Conservation (phyloP, 2,329 filamentous ascomycete species). For the Hirsutella thompsonii region DNA sequence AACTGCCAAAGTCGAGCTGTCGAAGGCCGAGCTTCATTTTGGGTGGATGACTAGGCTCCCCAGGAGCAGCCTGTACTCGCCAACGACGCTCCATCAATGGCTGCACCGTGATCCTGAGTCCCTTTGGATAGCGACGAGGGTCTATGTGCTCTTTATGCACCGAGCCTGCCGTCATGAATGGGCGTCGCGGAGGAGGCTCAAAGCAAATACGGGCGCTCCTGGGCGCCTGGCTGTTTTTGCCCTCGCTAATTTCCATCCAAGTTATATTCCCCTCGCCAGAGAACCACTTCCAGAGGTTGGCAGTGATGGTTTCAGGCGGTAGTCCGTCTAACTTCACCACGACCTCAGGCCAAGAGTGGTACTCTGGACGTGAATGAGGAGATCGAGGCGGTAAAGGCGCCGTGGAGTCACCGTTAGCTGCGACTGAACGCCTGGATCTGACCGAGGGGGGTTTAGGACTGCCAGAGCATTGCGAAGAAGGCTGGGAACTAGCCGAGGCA, state of each 20-base stretch:
- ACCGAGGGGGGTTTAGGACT: background rate
- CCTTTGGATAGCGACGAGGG: constrained; percentile 6
- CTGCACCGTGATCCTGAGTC: constrained; percentile 9
- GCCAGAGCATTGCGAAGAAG: too few relatives aligned
- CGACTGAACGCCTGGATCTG: too few relatives aligned
- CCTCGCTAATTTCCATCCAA: constrained; percentile 43
- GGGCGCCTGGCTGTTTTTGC: constrained; percentile 7
- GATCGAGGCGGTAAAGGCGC: too few relatives aligned
- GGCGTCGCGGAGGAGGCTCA: constrained; percentile 36
- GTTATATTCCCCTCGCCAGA: constrained; percentile 35
- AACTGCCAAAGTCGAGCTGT: constrained; percentile 49
- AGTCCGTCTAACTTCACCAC: constrained; percentile 19
- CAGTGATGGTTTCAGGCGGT: constrained; percentile 21
- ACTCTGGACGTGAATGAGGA: constrained; percentile 10
- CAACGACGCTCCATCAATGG: constrained; percentile 4
- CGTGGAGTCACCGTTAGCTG: too few relatives aligned
- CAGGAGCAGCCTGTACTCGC: constrained; percentile 7
- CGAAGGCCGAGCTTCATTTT: constrained; percentile 27
- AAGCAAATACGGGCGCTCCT: constrained; percentile 37
- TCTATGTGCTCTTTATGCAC: constrained; percentile 14
- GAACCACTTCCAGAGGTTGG: constrained; percentile 39
- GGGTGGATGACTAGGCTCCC: constrained; percentile 13
- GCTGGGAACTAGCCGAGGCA: too few relatives aligned
- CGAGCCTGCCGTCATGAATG: constrained; percentile 35
- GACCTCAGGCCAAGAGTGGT: constrained; percentile 21